Percentiles rank a stretch among this genome's conserved stretches.
Conservation (phyloP, 2,329 filamentous ascomycete species). For the Colletotrichum plurivorum region DNA sequence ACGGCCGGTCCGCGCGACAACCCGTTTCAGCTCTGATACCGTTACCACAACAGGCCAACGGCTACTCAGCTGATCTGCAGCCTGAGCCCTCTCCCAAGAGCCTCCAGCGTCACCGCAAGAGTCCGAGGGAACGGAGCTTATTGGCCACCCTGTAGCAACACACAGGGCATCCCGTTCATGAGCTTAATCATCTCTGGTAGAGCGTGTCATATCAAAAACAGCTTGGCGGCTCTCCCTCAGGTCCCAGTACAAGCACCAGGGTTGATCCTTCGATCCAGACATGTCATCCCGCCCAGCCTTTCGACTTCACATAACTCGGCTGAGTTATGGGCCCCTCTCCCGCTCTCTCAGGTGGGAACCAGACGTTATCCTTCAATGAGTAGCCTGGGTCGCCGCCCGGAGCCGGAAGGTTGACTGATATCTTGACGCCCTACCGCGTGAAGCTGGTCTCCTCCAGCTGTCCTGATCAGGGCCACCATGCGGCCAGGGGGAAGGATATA, state of each 20-base stretch:
- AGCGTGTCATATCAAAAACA: slow-evolving; percentile 3
- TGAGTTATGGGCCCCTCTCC: slow-evolving; percentile 9
- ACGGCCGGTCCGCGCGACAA: slow-evolving; percentile 17
- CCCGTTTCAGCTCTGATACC: slow-evolving; percentile 37
- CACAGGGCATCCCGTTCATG: slow-evolving; percentile 14
- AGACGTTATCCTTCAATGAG: too few relatives aligned
- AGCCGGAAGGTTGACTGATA: slow-evolving; percentile 14
- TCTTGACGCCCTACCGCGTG: slow-evolving; percentile 12
- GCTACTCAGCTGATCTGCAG: background rate
- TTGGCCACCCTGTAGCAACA: slow-evolving; percentile 11
- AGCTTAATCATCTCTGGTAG: slow-evolving; percentile 7
- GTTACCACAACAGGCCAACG: background rate
- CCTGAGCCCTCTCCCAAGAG: background rate
- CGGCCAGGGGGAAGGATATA: slow-evolving; percentile 16
- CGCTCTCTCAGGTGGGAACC: background rate
- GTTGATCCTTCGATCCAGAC: slow-evolving; percentile 9
- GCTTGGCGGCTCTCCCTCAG: background rate
- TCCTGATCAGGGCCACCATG: slow-evolving; percentile 31
- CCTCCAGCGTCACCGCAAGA: background rate
- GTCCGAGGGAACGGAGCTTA: slow-evolving; percentile 2
- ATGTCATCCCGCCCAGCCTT: slow-evolving; percentile 29
- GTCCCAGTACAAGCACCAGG: background rate
- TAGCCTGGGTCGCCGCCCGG: background rate
- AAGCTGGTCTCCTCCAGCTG: slow-evolving; percentile 8
- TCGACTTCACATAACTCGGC: slow-evolving; percentile 6